phyloP scores from a whole-genome alignment of 1,284 basidiomycete genomes.

The Sporisorium reilianum region DNA sequence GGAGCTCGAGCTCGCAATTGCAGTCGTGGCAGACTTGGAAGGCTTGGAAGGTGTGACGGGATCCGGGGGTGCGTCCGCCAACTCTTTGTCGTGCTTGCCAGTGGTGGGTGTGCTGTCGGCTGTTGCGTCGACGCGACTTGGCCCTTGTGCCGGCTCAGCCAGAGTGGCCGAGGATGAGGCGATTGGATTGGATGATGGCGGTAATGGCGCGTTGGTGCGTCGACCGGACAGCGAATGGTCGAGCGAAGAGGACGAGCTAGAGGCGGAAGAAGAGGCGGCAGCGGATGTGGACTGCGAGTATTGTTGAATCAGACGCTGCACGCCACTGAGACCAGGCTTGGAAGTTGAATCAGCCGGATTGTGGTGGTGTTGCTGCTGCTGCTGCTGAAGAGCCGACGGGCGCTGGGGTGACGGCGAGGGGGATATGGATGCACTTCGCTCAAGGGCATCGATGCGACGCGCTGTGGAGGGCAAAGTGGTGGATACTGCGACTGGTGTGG shows the following conservation, averaged over 20 bases:
- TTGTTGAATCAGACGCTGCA: constrained; percentile 46
- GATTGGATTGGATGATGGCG: constrained; percentile 10
- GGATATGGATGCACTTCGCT: constrained; percentile 8
- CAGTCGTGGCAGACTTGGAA: not conserved
- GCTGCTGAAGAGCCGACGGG: constrained; percentile 4
- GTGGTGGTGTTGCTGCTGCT: constrained; percentile 4
- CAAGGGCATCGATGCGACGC: constrained; percentile 16
- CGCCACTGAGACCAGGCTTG: constrained; percentile 20
- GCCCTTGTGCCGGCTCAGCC: not conserved
- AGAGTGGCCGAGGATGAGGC: not conserved
- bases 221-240: constrained; percentile 17
- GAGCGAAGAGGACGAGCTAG: constrained; percentile 10
- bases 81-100: constrained; percentile 2
- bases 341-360: not conserved
- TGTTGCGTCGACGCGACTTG: not conserved
- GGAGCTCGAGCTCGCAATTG: not conserved
- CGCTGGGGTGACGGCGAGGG: constrained; percentile 17
- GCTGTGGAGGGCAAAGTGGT: constrained; percentile 16
- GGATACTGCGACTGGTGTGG: not conserved
- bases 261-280: constrained; percentile 3
- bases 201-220: constrained; percentile 7
- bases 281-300: constrained; percentile 28
- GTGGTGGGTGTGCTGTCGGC: constrained; percentile 1
- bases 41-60: constrained; percentile 22
- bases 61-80: constrained; percentile 12